Percentiles rank a stretch among this genome's conserved stretches.
phyloP scores from a whole-genome alignment of 441 rosid genomes.

The Eruca vesicaria region DNA sequence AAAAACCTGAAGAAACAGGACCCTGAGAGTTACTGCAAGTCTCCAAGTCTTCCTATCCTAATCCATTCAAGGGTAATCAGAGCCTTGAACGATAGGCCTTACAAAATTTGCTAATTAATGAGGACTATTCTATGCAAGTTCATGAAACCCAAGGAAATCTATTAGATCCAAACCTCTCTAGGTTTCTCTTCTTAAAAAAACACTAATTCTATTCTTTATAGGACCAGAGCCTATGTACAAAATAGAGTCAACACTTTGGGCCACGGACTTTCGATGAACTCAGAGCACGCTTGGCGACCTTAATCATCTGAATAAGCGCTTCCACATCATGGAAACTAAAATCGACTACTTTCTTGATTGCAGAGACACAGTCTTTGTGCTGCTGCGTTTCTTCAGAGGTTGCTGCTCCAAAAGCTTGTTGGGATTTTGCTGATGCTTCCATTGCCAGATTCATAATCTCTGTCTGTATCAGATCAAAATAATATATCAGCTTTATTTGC shows the following conservation, averaged over 20 bases:
- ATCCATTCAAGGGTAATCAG: constrained; percentile 18
- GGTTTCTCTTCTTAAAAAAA: constrained; percentile 1
- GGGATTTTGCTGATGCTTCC: constrained; percentile 80
- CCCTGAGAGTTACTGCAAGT: constrained; percentile 13
- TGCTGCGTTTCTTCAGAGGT: constrained; percentile 45
- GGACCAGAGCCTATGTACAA: constrained; percentile 33
- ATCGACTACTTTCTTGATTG: constrained; percentile 61
- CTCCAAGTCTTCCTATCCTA: constrained; percentile 23
- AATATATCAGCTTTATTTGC: constrained; percentile 14
- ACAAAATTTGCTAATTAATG: constrained; percentile 42
- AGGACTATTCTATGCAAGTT: constrained; percentile 57
- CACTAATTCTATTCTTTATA: constrained; percentile 28
- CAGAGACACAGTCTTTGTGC: constrained; percentile 44
- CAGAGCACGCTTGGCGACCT: constrained; percentile 51
- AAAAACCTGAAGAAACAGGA: constrained; percentile 23
- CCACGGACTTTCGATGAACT: background rate
- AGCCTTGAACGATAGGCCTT: constrained; percentile 30
- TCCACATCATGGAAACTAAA: constrained; percentile 85
- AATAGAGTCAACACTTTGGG: constrained; percentile 27
- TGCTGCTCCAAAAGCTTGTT: constrained; percentile 54
- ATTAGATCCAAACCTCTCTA: constrained; percentile 30
- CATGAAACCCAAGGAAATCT: constrained; percentile 41
- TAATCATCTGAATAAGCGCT: constrained; percentile 54
- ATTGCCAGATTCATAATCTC: constrained; percentile 61
- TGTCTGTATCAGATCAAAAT: constrained; percentile 54